Conservation (phyloP, 2,329 filamentous ascomycete genomes). For the Eurotiales sp. region DNA sequence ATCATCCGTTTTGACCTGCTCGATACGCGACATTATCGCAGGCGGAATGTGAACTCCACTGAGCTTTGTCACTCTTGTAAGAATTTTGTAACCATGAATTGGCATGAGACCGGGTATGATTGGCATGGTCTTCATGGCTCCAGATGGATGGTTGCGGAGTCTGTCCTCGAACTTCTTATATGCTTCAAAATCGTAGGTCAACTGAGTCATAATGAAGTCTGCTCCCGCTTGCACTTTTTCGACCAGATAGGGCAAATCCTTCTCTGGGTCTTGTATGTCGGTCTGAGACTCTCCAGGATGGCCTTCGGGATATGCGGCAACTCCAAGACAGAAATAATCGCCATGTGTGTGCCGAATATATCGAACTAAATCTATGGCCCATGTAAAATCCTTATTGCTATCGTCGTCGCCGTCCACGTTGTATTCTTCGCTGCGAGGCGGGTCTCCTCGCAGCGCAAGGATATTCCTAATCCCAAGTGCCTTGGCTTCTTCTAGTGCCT, state of each 20-base stretch:
- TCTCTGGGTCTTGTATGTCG: conserved; percentile 62
- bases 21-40: conserved; percentile 61
- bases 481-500: conserved; percentile 86
- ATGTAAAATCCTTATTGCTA: conserved; percentile 75
- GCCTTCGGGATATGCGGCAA: conserved; percentile 92
- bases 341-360: conserved; percentile 85
- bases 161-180: conserved; percentile 76
- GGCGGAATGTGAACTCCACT: conserved; percentile 81
- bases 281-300: conserved; percentile 90
- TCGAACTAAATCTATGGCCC: conserved; percentile 81
- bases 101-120: conserved; percentile 97
- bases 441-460: conserved; percentile 84
- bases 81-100: conserved; percentile 94
- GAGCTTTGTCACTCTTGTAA: conserved; percentile 88
- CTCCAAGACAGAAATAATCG: conserved; percentile 94
- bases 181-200: conserved; percentile 87
- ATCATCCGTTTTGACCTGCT: conserved; percentile 45
- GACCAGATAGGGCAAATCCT: conserved; percentile 79
- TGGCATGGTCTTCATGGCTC: conserved; percentile 77
- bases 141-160: conserved; percentile 75
- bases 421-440: conserved; percentile 86
- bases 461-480: conserved; percentile 90
- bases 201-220: conserved; percentile 97
- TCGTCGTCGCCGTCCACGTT: conserved; percentile 59
- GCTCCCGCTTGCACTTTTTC: conserved; percentile 90